phyloP scores from a whole-genome alignment of 2,329 filamentous ascomycete species.

The Curvularia sp. region DNA sequence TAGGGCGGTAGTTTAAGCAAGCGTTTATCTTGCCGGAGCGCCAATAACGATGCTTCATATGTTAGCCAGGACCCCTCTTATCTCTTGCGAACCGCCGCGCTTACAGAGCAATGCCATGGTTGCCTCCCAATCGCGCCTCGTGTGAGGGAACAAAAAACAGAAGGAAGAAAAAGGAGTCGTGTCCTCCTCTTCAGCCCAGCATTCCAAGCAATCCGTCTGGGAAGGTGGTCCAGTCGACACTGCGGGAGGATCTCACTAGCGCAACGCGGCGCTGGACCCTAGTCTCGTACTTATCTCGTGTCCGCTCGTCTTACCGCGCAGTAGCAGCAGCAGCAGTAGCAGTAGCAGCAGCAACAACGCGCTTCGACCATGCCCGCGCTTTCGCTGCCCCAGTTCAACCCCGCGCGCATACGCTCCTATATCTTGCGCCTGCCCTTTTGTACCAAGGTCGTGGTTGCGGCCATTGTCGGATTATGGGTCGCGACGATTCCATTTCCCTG shows the following conservation, averaged over 20 bases:
- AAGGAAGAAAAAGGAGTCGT: slow-evolving; percentile 17
- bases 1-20: slow-evolving; percentile 86
- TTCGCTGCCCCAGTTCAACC: slow-evolving; percentile 69
- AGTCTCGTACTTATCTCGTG: slow-evolving; percentile 19
- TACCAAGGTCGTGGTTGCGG: slow-evolving; percentile 72
- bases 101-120: slow-evolving; percentile 49
- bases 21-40: slow-evolving; percentile 79
- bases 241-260: slow-evolving; percentile 28
- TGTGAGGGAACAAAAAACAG: slow-evolving; percentile 10
- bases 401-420: slow-evolving; percentile 78
- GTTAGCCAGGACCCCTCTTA: slow-evolving; percentile 22
- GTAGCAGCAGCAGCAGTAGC: slow-evolving; percentile 8
- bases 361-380: slow-evolving; percentile 44
- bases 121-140: slow-evolving; percentile 17
- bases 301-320: slow-evolving; percentile 12
- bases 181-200: slow-evolving; percentile 24
- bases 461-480: slow-evolving; percentile 74
- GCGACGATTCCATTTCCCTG: slow-evolving; percentile 72
- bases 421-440: slow-evolving; percentile 85
- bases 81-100: slow-evolving; percentile 9
- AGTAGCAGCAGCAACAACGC: slow-evolving; percentile 14
- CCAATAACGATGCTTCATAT: slow-evolving; percentile 63
- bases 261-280: slow-evolving; percentile 24
- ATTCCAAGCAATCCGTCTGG: slow-evolving; percentile 22
- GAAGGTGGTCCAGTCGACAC: slow-evolving; percentile 18